A percentile compares a stretch with the other conserved stretches of the same genome.
Conservation (phyloP, 371 early-diverging fungal species). For the Mucor racemosus region DNA sequence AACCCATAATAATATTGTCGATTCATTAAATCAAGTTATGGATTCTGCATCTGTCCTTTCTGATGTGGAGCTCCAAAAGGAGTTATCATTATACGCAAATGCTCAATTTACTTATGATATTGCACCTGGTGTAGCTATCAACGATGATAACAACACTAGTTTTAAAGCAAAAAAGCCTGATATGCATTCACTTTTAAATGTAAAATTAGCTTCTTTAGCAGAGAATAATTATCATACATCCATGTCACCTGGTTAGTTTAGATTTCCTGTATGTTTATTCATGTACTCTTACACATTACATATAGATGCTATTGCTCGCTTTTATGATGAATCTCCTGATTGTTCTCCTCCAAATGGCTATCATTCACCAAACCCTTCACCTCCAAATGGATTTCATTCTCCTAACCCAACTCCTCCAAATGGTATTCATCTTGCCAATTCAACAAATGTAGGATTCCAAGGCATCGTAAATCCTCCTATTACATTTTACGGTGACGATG, state of each 20-base stretch:
- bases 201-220: conserved; percentile 28
- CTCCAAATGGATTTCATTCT: conserved; percentile 28
- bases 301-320: conserved; percentile 29
- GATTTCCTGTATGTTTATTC: neutral
- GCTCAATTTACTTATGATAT: conserved; percentile 62
- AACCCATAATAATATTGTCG: conserved; percentile 24
- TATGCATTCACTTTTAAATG: conserved; percentile 32
- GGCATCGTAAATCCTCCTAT: conserved; percentile 30
- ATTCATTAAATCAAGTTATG: conserved; percentile 41
- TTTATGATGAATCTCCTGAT: conserved; percentile 30
- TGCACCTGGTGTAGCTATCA: conserved; percentile 49
- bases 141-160: conserved; percentile 30
- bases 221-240: conserved; percentile 26
- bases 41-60: conserved; percentile 41
- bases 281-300: neutral
- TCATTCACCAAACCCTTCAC: conserved; percentile 32
- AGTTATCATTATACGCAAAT: conserved; percentile 53
- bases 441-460: conserved; percentile 14
- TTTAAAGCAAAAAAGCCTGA: conserved; percentile 11
- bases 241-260: conserved; percentile 26
- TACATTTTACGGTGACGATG: conserved; percentile 22
- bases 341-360: conserved; percentile 35
- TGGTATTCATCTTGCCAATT: conserved; percentile 12
- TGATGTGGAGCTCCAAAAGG: conserved; percentile 43
- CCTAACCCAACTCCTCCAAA: conserved; percentile 36